Base-by-base conservation (phyloP, 768 basidiomycete species). In the Lactarius akahatsu region DNA sequence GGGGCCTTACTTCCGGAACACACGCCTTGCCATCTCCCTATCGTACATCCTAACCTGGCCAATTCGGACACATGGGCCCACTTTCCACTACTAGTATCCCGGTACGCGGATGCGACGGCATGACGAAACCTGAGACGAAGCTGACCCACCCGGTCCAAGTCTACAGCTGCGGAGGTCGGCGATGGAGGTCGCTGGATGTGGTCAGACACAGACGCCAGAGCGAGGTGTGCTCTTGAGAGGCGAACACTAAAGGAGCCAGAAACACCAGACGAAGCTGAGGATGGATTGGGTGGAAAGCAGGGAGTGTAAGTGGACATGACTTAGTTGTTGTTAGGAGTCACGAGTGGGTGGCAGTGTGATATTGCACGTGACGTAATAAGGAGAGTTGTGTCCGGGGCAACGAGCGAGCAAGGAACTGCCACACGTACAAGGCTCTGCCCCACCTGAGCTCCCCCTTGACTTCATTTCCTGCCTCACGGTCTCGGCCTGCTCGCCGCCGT, bases 401-500 rank as follows among this genome's bases (percentile, higher is more conserved):
- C 32, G 9, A 30, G 30, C 32, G 32, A 34, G 32, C 9, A 9
- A 34, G 32, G 7, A 34, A 34, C 34, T 34, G 13, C 57, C 57
- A 58, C 34, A 23, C 34, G 45, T 45, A 57, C 63, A 65, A 57
- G 13, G 56, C 20, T 43, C 32, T 30, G 57, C 13, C 57, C 45
- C 40, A 41, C 50, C 34, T 54, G 4, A 28, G 16, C 0, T 26
- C n/a, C 63, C n/a, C 32, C 32, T 54, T 55, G 40, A 50, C 60
- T 36, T 23, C 38, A 57, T 52, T 50, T 41, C n/a, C 34, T 65
- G 43, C 43, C 59, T 61, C 54, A 65, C 32, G 34, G 54, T 56
- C 62, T 67, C 58, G 66, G 41, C 66, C 69, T 66, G 69, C 61
- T 70, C 69, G n/a, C 65, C 57, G 58, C 55, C 43, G 28, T 40